Conservation (phyloP, 345 rosid genomes). For the Lepidium africanum region DNA sequence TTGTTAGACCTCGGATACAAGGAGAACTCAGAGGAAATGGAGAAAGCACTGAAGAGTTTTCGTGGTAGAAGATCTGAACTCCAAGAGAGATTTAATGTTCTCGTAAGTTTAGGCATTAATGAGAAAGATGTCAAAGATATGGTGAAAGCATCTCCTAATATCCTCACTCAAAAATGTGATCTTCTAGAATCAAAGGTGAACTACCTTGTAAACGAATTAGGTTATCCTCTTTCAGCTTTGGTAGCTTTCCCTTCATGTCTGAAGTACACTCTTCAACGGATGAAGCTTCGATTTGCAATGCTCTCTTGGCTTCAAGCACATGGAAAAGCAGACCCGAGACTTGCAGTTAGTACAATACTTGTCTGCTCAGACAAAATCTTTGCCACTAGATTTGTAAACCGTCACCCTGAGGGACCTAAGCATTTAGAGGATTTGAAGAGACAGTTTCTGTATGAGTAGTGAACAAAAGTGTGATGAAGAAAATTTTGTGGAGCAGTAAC, state of each 20-base stretch:
- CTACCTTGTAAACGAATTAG: slow-evolving; percentile 42
- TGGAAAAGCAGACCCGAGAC: slow-evolving; percentile 29
- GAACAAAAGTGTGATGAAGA: slow-evolving; percentile 2
- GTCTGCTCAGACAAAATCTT: slow-evolving; percentile 38
- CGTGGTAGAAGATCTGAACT: slow-evolving; percentile 60
- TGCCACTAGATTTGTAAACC: slow-evolving; percentile 32
- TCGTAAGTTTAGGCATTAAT: slow-evolving; percentile 51
- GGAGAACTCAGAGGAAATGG: slow-evolving; percentile 34
- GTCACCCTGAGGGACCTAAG: slow-evolving; percentile 49
- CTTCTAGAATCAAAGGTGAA: slow-evolving; percentile 48
- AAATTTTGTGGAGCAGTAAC: too few species aligned
- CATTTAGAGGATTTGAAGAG: slow-evolving; percentile 52
- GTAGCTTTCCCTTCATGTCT: slow-evolving; percentile 55
- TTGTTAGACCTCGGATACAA: slow-evolving; percentile 45
- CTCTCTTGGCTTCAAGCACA: slow-evolving; percentile 53
- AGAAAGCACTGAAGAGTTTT: slow-evolving; percentile 41
- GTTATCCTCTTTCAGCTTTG: slow-evolving; percentile 46
- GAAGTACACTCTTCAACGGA: slow-evolving; percentile 37
- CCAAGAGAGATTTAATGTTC: slow-evolving; percentile 57
- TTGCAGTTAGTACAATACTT: slow-evolving; percentile 45
- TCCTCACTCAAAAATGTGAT: slow-evolving; percentile 44
- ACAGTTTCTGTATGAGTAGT: not conserved
- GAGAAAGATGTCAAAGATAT: slow-evolving; percentile 44
- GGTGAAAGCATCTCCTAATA: slow-evolving; percentile 52
- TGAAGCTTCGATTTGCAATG: slow-evolving; percentile 56